A percentile compares a stretch with the other conserved stretches of the same genome.
phyloP scores from a whole-genome alignment of 2,329 filamentous ascomycete genomes.

The Fusarium pseudograminearum region DNA sequence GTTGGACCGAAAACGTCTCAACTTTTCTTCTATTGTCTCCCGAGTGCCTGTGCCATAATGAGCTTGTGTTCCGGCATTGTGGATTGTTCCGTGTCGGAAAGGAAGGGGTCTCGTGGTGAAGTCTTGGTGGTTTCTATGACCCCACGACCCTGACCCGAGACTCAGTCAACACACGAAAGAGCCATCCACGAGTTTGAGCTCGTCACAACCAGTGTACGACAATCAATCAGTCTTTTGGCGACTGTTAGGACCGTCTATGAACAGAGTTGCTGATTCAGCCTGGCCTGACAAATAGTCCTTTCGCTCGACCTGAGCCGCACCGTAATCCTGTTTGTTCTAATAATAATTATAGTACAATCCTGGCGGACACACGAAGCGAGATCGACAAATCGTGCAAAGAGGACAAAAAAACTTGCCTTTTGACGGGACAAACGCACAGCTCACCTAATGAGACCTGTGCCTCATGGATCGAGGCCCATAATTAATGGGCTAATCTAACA shows the following conservation, averaged over 20 bases:
- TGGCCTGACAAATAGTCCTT: background rate
- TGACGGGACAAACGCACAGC: conserved; percentile 2
- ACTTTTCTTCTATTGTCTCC: background rate
- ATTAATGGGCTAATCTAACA: conserved; percentile 7
- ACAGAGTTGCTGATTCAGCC: background rate
- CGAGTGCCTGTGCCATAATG: background rate
- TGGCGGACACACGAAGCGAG: background rate
- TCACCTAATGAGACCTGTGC: background rate
- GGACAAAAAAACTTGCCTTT: background rate
- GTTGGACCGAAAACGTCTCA: background rate
- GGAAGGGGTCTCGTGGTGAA: conserved; percentile 23
- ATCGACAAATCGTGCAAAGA: conserved; percentile 5
- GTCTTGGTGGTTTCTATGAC: conserved; percentile 26
- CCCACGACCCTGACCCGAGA: conserved; percentile 23
- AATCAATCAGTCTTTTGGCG: background rate
- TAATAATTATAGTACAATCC: background rate
- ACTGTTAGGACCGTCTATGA: background rate
- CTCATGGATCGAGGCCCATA: conserved; percentile 10
- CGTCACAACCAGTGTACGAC: background rate
- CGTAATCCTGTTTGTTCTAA: background rate
- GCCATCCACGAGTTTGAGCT: conserved; percentile 5
- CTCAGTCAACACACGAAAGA: conserved; percentile 17
- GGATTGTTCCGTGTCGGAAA: background rate
- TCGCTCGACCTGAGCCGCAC: background rate
- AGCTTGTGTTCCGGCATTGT: background rate